A percentile compares a stretch with the other conserved stretches of the same genome.
Conservation (phyloP, 2,329 filamentous ascomycete species). For the Talaromyces sp. region DNA sequence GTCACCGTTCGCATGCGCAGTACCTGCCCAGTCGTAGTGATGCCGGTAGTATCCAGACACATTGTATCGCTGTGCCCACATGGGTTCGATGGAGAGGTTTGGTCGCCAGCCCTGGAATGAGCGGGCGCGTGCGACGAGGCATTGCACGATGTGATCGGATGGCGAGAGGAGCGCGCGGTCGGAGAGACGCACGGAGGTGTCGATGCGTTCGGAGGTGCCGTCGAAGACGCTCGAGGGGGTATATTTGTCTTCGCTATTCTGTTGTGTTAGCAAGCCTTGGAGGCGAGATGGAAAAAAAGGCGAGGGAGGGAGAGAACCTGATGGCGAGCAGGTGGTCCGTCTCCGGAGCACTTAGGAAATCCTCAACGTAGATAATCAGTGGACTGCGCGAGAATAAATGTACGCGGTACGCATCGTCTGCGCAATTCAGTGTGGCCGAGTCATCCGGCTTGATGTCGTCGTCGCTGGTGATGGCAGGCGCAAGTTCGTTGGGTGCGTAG, state of each 20-base stretch:
- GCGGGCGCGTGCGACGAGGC: constrained; percentile 55
- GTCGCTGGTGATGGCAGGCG: constrained; percentile 21
- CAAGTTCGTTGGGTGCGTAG: constrained; percentile 11
- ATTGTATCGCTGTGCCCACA: constrained; percentile 59
- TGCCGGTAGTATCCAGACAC: constrained; percentile 53
- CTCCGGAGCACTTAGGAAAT: constrained; percentile 48
- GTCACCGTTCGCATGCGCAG: constrained; percentile 26
- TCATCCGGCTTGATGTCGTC: constrained; percentile 32
- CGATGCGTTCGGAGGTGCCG: constrained; percentile 41
- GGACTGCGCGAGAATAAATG: constrained; percentile 51
- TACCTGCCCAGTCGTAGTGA: constrained; percentile 55
- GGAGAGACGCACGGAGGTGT: constrained; percentile 48
- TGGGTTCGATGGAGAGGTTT: constrained; percentile 54
- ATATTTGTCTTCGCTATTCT: constrained; percentile 43
- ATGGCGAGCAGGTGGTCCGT: constrained; percentile 47
- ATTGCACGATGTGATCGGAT: constrained; percentile 48
- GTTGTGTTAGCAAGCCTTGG: not conserved
- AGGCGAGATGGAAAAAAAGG: too few relatives aligned
- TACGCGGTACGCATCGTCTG: constrained; percentile 27
- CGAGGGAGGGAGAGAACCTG: constrained; percentile 38
- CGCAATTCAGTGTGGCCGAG: constrained; percentile 18
- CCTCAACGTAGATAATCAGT: constrained; percentile 55
- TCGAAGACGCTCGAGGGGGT: constrained; percentile 52
- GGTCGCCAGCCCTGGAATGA: constrained; percentile 57
- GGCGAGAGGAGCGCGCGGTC: constrained; percentile 43